Evolutionary conservation across 352 stramenopile species (phyloP).

Genomic region (Phytopythium litorale): DNA sequence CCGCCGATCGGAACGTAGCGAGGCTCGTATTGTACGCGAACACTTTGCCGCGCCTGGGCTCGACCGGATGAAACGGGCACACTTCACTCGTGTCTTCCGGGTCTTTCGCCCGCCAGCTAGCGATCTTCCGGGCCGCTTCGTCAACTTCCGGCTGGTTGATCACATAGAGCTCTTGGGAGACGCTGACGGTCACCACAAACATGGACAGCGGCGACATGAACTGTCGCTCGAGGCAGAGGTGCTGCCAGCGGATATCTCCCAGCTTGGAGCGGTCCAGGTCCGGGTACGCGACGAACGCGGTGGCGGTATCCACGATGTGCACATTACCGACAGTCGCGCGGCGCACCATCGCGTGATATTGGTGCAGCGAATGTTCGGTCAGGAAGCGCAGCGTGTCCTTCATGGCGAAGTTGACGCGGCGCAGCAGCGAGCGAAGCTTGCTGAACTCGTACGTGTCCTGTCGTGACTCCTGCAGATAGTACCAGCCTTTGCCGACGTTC

Average conservation of each 20-base stretch:
- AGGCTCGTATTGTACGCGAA: conserved; percentile 75
- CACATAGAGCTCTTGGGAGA: conserved; percentile 63
- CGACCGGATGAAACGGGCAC: conserved; percentile 45
- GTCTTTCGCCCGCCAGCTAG: conserved; percentile 61
- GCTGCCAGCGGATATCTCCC: conserved; percentile 76
- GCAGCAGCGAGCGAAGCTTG: conserved; percentile 70
- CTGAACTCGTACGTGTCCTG: conserved; percentile 89
- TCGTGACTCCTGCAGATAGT: conserved; percentile 77
- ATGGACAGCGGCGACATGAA: conserved; percentile 50
- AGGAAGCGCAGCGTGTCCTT: conserved; percentile 78
- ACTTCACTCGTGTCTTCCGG: conserved; percentile 60
- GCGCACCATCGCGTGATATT: conserved; percentile 70
- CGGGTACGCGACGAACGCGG: conserved; percentile 56
- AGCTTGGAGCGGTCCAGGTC: conserved; percentile 61
- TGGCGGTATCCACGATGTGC: conserved; percentile 73
- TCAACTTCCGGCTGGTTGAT: conserved; percentile 83
- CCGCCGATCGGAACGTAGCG: conserved; percentile 42
- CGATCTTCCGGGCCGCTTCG: conserved; percentile 34
- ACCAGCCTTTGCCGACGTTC: conserved; percentile 83
- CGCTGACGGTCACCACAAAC: conserved; percentile 68
- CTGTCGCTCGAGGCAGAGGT: conserved; percentile 71
- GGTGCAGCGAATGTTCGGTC: conserved; percentile 63
- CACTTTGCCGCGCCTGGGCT: conserved; percentile 38
- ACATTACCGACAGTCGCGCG: conserved; percentile 48
- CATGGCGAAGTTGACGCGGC: conserved; percentile 79